Percentiles rank a stretch among this genome's conserved stretches.
These are phyloP conservation scores for Calendula officinalis DNA, from an alignment of 129 eudicot species.

Conservation along the genomic window DNA sequence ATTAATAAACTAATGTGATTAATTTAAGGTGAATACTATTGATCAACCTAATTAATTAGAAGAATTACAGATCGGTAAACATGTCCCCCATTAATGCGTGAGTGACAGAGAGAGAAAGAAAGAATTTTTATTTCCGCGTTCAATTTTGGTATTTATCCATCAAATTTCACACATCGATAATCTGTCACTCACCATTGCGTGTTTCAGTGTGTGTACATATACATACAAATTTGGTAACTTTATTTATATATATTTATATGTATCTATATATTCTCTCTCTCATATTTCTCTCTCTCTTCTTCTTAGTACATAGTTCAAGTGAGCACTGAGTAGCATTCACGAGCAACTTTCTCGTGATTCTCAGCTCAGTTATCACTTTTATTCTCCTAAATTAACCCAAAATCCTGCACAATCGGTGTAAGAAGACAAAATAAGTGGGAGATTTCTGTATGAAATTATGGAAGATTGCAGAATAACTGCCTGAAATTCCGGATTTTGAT, in stretches of 20 bases:
- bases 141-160: conserved; percentile 16
- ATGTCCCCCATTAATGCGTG: background rate
- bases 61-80: too few species aligned
- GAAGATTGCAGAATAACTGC: conserved; percentile 31
- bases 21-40: background rate
- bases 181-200: conserved; percentile 36
- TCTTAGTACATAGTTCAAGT: conserved; percentile 28
- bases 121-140: background rate
- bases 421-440: conserved; percentile 20
- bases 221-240: background rate
- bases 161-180: conserved; percentile 21
- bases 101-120: background rate
- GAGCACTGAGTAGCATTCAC: conserved; percentile 40
- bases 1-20: conserved; percentile 6
- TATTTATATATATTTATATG: conserved; percentile 3
- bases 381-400: conserved; percentile 17
- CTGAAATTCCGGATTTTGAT: conserved; percentile 39
- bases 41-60: background rate
- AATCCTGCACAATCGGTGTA: conserved; percentile 24
- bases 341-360: conserved; percentile 46
- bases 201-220: conserved; percentile 29
- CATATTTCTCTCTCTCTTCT: conserved; percentile 10
- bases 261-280: conserved; percentile 13
- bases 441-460: conserved; percentile 27
- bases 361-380: conserved; percentile 7